phyloP scores from a whole-genome alignment of 805 yeast species.

The Wickerhamomyces pijperi region DNA sequence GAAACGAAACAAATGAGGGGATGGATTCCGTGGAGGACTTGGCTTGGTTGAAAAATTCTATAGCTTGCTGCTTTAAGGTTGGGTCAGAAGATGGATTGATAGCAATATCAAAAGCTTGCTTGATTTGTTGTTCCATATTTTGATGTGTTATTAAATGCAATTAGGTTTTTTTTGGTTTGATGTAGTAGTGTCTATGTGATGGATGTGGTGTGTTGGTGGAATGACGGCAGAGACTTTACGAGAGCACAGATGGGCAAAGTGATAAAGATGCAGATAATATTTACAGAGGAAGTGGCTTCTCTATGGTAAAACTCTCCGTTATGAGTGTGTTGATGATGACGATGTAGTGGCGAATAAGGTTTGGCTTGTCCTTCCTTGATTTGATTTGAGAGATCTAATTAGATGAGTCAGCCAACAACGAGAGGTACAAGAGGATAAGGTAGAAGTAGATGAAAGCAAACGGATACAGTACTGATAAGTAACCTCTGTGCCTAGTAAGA shows the following conservation, averaged over 20 bases:
- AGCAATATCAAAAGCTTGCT: conserved; percentile 22
- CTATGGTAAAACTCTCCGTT: background rate
- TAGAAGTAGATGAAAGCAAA: too few species aligned
- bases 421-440: background rate
- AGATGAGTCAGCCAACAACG: background rate
- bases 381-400: background rate
- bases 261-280: background rate
- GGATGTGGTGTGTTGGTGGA: too few species aligned
- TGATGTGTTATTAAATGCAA: background rate
- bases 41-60: conserved; percentile 30
- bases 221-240: too few species aligned
- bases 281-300: background rate
- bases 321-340: too few species aligned
- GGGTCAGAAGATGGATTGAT: conserved; percentile 18
- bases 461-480: too few species aligned
- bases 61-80: conserved; percentile 24
- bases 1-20: conserved; percentile 28
- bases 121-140: conserved; percentile 16
- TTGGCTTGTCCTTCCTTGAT: background rate
- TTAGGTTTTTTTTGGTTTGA: too few species aligned
- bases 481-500: too few species aligned
- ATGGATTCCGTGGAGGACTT: conserved; percentile 34
- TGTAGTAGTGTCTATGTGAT: background rate
- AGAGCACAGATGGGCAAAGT: too few species aligned
- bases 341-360: too few species aligned